Evolutionary conservation across 495 filamentous ascomycete genomes (phyloP), one percentile per base, ranked within the genome.

Genomic region (Talaromyces ruber): DNA sequence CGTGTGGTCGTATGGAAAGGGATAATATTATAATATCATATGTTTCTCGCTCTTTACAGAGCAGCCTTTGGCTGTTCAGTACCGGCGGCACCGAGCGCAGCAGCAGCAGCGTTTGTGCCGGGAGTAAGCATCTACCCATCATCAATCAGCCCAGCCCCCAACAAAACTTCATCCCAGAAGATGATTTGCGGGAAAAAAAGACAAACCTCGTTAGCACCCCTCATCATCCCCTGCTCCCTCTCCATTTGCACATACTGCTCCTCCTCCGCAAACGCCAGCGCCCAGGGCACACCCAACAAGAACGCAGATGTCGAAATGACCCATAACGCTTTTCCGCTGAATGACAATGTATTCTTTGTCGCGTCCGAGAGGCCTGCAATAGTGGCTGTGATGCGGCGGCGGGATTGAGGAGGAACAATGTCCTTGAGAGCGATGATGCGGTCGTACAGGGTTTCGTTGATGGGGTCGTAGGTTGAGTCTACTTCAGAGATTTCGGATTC

Each of bases 211-310:
- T 84, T 84, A 62, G 82, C 89, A 73, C 86, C 84, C 82, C 90
- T 84, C 83, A 96, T 93, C 89, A 96, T 93, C 74, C 87, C 86
- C 86, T 93, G 88, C 81, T 97, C 93, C 76, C 89, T 86, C 84
- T 98, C 94, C 91, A 94, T 92, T 82, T 97, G 93, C 63, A 90
- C 79, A 70, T 94, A 83, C 80, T 95, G 88, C 81, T 97, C 92
- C 76, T 99, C 94, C 80, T 99, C 95, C 58, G 88, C 85, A 75
- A 90, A 91, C 50, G 92, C 92, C 62, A 99, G 81, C 60, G 91
- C 91, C 82, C 88, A 98, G 26, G 94, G 95, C 56, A 98, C 90
- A 70, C 90, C 91, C 62, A 99, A 74, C 68, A 99, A 76, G 73
- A 99, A 83, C 54, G 89, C 91, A 61, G 86, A 90, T 52, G 93